These are phyloP conservation scores for Diddensiella transvaalensis DNA, from an alignment of 805 yeast species.

Conservation along the genomic window DNA sequence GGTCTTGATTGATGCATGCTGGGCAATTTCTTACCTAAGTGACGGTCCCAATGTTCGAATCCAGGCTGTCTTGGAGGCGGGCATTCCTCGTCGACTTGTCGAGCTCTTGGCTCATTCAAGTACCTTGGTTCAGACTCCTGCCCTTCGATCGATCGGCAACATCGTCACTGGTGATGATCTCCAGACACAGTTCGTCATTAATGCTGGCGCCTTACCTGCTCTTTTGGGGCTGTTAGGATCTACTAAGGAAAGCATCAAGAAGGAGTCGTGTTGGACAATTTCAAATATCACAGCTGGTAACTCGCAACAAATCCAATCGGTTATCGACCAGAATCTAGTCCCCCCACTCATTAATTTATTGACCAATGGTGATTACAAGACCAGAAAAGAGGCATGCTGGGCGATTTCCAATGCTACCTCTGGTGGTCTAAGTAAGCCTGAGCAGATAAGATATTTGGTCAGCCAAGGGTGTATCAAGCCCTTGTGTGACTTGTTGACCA, in stretches of 20 bases:
- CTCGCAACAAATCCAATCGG: slow-evolving; percentile 92
- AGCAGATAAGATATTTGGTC: slow-evolving; percentile 88
- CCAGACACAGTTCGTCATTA: slow-evolving; percentile 93
- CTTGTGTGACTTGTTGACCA: slow-evolving; percentile 82
- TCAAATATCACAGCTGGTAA: slow-evolving; percentile 98
- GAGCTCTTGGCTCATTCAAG: slow-evolving; percentile 83
- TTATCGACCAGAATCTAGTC: slow-evolving; percentile 87
- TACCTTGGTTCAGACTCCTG: slow-evolving; percentile 91
- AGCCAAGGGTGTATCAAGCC: slow-evolving; percentile 97
- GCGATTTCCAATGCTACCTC: slow-evolving; percentile 97
- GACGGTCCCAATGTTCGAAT: slow-evolving; percentile 93
- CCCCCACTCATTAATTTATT: slow-evolving; percentile 84
- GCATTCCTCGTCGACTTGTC: slow-evolving; percentile 91
- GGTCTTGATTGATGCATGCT: slow-evolving; percentile 94
- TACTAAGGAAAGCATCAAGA: slow-evolving; percentile 86
- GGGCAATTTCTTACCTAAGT: slow-evolving; percentile 94
- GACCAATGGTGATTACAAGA: slow-evolving; percentile 84
- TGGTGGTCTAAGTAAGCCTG: slow-evolving; percentile 89
- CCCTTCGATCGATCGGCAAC: slow-evolving; percentile 95
- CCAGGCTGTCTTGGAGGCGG: slow-evolving; percentile 94
- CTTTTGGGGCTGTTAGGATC: slow-evolving; percentile 74
- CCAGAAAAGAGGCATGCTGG: slow-evolving; percentile 99
- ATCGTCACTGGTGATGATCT: slow-evolving; percentile 95
- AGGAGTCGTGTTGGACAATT: slow-evolving; percentile 99
- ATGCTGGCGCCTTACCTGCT: slow-evolving; percentile 87